These are phyloP conservation scores for Achlya hypogyna DNA, from an alignment of 352 stramenopile species.

Conservation along the genomic window DNA sequence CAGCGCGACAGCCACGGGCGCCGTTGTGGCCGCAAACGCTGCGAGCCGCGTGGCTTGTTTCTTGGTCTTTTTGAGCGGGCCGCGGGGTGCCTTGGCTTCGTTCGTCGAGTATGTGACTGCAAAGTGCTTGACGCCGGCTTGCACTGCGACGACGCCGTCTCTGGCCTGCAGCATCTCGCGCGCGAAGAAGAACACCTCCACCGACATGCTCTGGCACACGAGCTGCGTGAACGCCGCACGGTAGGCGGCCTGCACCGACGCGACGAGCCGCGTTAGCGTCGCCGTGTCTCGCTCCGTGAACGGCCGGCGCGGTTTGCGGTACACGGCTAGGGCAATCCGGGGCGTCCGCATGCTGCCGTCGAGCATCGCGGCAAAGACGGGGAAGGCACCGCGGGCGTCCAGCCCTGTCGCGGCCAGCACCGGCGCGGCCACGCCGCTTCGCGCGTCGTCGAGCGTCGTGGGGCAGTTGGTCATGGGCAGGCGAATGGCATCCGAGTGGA, in stretches of 20 bases:
- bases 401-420: constrained; percentile 23
- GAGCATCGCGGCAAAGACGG: constrained; percentile 56
- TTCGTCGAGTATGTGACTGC: not conserved
- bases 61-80: not conserved
- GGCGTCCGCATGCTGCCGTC: constrained; percentile 27
- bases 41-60: constrained; percentile 3
- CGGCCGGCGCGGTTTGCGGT: constrained; percentile 12
- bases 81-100: not conserved
- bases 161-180: constrained; percentile 11
- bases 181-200: not conserved
- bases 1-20: not conserved
- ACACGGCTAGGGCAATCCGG: constrained; percentile 46
- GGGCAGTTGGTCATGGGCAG: constrained; percentile 72
- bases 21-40: constrained; percentile 4
- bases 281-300: constrained; percentile 45
- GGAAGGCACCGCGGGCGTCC: constrained; percentile 49
- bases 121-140: not conserved
- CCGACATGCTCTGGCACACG: constrained; percentile 28
- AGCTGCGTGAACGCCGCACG: constrained; percentile 42
- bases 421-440: constrained; percentile 30
- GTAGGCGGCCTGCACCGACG: constrained; percentile 42
- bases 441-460: constrained; percentile 45
- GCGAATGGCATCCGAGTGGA: constrained; percentile 43
- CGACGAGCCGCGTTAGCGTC: constrained; percentile 47
- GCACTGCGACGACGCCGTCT: not conserved